Conservation (phyloP, 1,139 yeast genomes). For the Lodderomyces parapsilosis region DNA sequence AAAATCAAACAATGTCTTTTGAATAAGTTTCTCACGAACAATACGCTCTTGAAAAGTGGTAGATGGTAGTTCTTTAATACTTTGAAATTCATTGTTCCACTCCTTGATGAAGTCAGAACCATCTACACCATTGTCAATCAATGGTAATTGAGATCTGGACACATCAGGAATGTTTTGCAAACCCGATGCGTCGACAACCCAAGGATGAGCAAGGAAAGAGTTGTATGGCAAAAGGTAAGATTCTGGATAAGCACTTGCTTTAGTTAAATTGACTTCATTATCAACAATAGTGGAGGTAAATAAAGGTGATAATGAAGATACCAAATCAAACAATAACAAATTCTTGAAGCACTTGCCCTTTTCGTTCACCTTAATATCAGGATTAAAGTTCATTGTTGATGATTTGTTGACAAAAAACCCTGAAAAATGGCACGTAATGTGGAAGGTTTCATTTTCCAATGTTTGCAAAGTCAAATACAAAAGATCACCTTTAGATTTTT, state of each 20-base stretch:
- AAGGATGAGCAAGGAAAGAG: conserved; percentile 65
- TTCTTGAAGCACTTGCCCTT: conserved; percentile 34
- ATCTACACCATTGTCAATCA: conserved; percentile 54
- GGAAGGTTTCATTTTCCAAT: conserved; percentile 74
- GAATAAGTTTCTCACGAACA: conserved; percentile 71
- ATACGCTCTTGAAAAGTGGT: conserved; percentile 63
- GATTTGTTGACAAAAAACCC: conserved; percentile 81
- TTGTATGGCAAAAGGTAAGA: conserved; percentile 61
- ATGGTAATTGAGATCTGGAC: conserved; percentile 61
- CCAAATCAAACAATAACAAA: conserved; percentile 53
- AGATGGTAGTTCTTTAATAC: conserved; percentile 69
- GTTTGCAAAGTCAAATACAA: conserved; percentile 74
- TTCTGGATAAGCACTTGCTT: conserved; percentile 52
- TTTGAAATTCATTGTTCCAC: conserved; percentile 91
- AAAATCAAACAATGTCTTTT: conserved; percentile 76
- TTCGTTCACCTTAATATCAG: conserved; percentile 47
- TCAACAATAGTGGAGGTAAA: conserved; percentile 40
- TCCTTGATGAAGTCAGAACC: conserved; percentile 63
- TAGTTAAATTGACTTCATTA: conserved; percentile 42
- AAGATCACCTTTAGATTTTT: conserved; percentile 69
- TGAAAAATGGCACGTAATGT: conserved; percentile 71
- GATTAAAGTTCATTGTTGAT: conserved; percentile 68
- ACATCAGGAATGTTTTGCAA: conserved; percentile 49
- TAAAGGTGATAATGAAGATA: conserved; percentile 54
- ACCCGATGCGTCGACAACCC: conserved; percentile 54